Evolutionary conservation across 2,329 filamentous ascomycete genomes (phyloP).

Genomic region (Botrytis deweyae): DNA sequence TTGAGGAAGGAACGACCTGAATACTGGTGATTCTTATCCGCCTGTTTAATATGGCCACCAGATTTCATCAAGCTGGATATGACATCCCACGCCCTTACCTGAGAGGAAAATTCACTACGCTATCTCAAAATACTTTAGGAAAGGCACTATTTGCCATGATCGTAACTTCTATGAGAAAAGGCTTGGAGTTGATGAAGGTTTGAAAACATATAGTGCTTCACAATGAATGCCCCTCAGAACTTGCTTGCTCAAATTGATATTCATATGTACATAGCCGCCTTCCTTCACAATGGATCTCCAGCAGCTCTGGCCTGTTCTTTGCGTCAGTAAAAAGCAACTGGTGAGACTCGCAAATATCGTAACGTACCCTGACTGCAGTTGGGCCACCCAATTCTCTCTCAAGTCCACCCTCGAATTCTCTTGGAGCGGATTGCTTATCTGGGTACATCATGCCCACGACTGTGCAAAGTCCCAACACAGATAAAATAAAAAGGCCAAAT

Average conservation of each 20-base stretch:
- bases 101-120: not conserved
- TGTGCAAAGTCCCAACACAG: constrained; percentile 64
- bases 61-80: not conserved
- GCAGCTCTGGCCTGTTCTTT: constrained; percentile 52
- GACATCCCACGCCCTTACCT: not conserved
- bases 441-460: constrained; percentile 69
- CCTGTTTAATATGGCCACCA: not conserved
- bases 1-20: constrained; percentile 8
- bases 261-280: constrained; percentile 40
- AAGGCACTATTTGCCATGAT: not conserved
- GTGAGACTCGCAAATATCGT: not conserved
- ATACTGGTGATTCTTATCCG: not conserved
- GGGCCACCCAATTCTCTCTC: constrained; percentile 73
- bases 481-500: constrained; percentile 64
- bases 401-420: constrained; percentile 70
- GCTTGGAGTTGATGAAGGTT: not conserved
- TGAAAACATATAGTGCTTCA: not conserved
- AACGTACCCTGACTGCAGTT: constrained; percentile 63
- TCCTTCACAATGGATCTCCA: constrained; percentile 46
- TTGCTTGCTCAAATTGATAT: constrained; percentile 20
- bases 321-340: constrained; percentile 1
- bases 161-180: not conserved
- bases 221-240: constrained; percentile 7
- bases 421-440: constrained; percentile 66
- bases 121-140: not conserved